A percentile compares a stretch with the other conserved stretches of the same genome.
phyloP scores from a whole-genome alignment of 257 asterid species.

The Mentha longifolia region DNA sequence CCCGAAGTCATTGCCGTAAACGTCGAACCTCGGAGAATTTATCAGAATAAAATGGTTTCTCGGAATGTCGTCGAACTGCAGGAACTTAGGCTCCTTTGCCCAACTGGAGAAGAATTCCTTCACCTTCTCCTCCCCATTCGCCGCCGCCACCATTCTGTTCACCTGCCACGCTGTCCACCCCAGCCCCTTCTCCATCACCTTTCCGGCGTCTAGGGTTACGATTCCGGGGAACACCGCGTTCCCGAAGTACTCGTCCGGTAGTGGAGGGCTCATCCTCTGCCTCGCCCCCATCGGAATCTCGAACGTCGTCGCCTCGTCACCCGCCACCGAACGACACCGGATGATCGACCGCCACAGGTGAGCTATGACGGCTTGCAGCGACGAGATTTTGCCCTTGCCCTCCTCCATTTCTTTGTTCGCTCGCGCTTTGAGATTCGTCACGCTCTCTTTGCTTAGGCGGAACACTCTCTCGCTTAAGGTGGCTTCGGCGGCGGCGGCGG shows the following conservation, averaged over 20 bases:
- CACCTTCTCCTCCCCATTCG: constrained; percentile 29
- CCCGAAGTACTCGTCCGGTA: constrained; percentile 52
- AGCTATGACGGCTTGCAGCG: constrained; percentile 57
- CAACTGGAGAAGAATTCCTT: constrained; percentile 34
- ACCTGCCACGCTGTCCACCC: constrained; percentile 59
- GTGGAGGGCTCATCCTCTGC: constrained; percentile 44
- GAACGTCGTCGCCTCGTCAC: constrained; percentile 27
- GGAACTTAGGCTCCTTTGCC: constrained; percentile 40
- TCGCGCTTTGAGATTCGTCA: constrained; percentile 33
- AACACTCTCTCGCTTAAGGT: constrained; percentile 31
- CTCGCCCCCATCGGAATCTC: constrained; percentile 39
- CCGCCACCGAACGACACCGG: constrained; percentile 24
- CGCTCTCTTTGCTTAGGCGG: constrained; percentile 27
- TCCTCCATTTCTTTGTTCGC: constrained; percentile 37
- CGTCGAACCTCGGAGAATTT: constrained; percentile 52
- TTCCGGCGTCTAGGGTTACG: constrained; percentile 26
- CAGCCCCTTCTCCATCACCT: constrained; percentile 38
- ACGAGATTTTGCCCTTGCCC: constrained; percentile 33
- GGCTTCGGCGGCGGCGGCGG: neutral
- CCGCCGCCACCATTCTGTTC: constrained; percentile 32
- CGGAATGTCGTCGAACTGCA: neutral
- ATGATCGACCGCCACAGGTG: constrained; percentile 50
- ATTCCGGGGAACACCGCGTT: constrained; percentile 39
- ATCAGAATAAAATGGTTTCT: constrained; percentile 29
- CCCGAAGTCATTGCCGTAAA: constrained; percentile 50